Percentiles rank a stretch among this genome's conserved stretches.
phyloP scores from a whole-genome alignment of 345 rosid species.

The Dovyalis caffra region DNA sequence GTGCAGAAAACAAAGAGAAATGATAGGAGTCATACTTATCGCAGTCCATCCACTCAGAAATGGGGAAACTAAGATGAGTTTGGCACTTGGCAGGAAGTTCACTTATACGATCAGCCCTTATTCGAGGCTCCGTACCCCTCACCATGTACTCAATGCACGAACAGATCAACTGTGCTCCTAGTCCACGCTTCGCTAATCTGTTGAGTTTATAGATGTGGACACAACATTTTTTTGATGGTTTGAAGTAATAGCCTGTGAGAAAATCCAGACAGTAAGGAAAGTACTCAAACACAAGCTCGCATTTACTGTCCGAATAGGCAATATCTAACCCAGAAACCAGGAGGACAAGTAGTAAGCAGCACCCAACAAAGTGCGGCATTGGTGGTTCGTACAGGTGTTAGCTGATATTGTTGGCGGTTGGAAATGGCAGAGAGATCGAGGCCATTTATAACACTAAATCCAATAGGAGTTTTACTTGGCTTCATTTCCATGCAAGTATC shows the following conservation, averaged over 20 bases:
- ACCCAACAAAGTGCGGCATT: background rate
- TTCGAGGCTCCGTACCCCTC: background rate
- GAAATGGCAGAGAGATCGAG: background rate
- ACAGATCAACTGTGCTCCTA: background rate
- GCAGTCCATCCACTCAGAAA: slow-evolving; percentile 42
- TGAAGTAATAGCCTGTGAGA: background rate
- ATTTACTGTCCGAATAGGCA: background rate
- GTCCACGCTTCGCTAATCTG: background rate
- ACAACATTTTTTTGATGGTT: slow-evolving; percentile 3
- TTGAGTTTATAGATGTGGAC: background rate
- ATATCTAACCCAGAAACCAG: background rate
- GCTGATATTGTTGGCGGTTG: background rate
- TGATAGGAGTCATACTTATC: slow-evolving; percentile 17
- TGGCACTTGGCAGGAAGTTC: slow-evolving; percentile 2
- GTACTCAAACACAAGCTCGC: background rate
- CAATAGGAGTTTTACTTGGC: background rate
- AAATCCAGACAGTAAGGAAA: slow-evolving; percentile 12
- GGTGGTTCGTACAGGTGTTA: background rate
- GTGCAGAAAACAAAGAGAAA: background rate
- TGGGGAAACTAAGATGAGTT: slow-evolving; percentile 42
- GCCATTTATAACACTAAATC: background rate
- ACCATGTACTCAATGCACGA: slow-evolving; percentile 9
- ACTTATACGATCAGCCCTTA: background rate
- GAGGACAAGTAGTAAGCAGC: background rate
- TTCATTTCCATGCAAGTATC: no score